Evolutionary conservation across 2,329 filamentous ascomycete species (phyloP).

Genomic region (Penicillium sp.): DNA sequence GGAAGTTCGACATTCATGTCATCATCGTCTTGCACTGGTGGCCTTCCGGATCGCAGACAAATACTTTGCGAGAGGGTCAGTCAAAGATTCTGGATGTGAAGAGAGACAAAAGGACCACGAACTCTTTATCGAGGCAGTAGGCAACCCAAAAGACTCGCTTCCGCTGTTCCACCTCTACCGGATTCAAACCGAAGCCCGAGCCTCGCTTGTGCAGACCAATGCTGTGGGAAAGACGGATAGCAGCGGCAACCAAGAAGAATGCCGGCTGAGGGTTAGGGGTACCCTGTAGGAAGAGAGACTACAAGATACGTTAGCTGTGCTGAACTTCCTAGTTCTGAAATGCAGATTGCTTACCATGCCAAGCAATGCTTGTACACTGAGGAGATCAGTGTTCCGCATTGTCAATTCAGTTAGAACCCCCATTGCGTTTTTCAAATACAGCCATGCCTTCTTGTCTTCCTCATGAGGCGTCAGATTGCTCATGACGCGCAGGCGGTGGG

Average conservation of each 20-base stretch:
- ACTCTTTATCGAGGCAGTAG: conserved; percentile 73
- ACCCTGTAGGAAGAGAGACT: conserved; percentile 87
- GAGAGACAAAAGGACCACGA: conserved; percentile 22
- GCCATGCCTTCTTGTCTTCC: conserved; percentile 93
- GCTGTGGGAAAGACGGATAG: conserved; percentile 86
- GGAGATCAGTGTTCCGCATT: conserved; percentile 91
- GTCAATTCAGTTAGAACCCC: conserved; percentile 89
- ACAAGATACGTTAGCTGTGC: neutral
- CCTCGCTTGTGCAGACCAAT: conserved; percentile 95
- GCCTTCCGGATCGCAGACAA: conserved; percentile 70
- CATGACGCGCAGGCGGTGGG: conserved; percentile 90
- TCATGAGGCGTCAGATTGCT: conserved; percentile 87
- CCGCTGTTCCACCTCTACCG: conserved; percentile 89
- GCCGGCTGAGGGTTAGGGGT: conserved; percentile 95
- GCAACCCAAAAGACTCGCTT: conserved; percentile 78
- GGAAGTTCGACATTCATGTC: conserved; percentile 97
- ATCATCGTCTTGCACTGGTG: conserved; percentile 72
- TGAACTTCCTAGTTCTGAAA: no score
- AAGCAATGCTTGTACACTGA: conserved; percentile 90
- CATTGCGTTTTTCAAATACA: conserved; percentile 94
- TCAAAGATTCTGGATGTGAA: neutral
- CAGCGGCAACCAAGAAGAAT: conserved; percentile 86
- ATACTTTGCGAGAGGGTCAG: conserved; percentile 46
- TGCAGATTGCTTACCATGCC: conserved; percentile 66
- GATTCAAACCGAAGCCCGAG: conserved; percentile 88